Base-by-base conservation (phyloP, 2,329 filamentous ascomycete species). In the Botryotinia convoluta region DNA sequence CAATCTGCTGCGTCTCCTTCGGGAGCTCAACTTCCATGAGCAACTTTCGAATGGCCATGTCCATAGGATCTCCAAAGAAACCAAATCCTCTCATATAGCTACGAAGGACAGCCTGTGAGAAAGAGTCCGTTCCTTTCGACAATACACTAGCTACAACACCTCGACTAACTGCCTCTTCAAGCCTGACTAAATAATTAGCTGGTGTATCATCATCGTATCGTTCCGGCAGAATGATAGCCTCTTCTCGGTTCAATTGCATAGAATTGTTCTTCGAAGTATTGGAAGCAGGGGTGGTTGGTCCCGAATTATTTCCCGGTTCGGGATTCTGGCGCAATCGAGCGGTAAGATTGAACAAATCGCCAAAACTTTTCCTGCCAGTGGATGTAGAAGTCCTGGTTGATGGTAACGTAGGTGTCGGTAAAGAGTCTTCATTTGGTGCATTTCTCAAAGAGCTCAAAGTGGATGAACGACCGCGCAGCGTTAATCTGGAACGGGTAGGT, bases 1-100 rank as follows among this genome's bases (percentile, higher is more conserved):
- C 96, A 76, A 99, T 98, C 79, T 99, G 96, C 82, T 99, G 96
- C 0, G 96, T 98, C 84, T 99, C 96, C 78, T 97, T 97, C 6
- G 96, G 96, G 45, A 99, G 84, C 82, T 98, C 95, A 4, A 96
- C 94, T 81, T 98, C 95, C 93, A 98, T 97, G 72, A 99, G 86
- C 67, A 99, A 87, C 82, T 98, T 98, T 54, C 96, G 91, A 76
- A 98, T 91, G 2, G 95, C 93, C 94, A 99, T 98, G 81, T 99
- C 96, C 85, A 99, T 95, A 0, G 96, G 96, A 78, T 98, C 95
- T 42, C 94, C 95, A 79, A 98, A 98, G 83, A 98, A 98, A 70
- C 91, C 90, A 82, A 98, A 98, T 32, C 92, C 92, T 71, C 95
- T 90, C 92, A 98, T 98, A 80, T 97, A 98, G 80, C 95, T 98